Conservation (phyloP, 306 rosid species). For the Gastrolobium villosum region DNA sequence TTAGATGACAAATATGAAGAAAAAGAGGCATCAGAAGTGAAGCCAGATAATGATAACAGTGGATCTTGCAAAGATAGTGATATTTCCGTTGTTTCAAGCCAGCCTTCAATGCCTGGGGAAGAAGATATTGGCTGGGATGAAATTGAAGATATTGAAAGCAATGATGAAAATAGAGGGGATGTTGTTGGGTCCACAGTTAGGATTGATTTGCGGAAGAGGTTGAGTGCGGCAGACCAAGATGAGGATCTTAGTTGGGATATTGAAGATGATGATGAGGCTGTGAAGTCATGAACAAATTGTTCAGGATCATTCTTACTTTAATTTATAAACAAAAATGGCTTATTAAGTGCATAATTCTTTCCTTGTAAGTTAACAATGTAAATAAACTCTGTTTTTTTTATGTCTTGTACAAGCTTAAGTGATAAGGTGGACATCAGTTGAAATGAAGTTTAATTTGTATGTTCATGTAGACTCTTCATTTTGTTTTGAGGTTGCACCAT, state of each 20-base stretch:
- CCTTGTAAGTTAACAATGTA: slow-evolving; percentile 46
- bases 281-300: slow-evolving; percentile 60
- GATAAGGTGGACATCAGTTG: slow-evolving; percentile 28
- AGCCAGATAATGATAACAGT: slow-evolving; percentile 56
- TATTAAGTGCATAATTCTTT: slow-evolving; percentile 50
- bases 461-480: slow-evolving; percentile 26
- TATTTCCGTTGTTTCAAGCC: slow-evolving; percentile 86
- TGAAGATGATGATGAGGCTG: slow-evolving; percentile 70
- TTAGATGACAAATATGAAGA: slow-evolving; percentile 55
- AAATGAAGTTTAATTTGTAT: slow-evolving; percentile 41
- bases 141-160: slow-evolving; percentile 80
- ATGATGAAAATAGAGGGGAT: slow-evolving; percentile 67
- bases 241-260: slow-evolving; percentile 94
- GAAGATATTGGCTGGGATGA: slow-evolving; percentile 94
- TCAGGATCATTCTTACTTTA: slow-evolving; percentile 28
- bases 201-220: slow-evolving; percentile 68
- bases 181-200: slow-evolving; percentile 49
- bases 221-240: slow-evolving; percentile 66
- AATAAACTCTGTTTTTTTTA: slow-evolving; percentile 39
- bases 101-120: slow-evolving; percentile 75
- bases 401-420: slow-evolving; percentile 35
- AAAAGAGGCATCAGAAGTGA: slow-evolving; percentile 56
- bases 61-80: slow-evolving; percentile 88
- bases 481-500: slow-evolving; percentile 26
- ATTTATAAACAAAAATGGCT: slow-evolving; percentile 44